Conservation (phyloP, 2,329 filamentous ascomycete genomes). For the Penicillium verrucosum region DNA sequence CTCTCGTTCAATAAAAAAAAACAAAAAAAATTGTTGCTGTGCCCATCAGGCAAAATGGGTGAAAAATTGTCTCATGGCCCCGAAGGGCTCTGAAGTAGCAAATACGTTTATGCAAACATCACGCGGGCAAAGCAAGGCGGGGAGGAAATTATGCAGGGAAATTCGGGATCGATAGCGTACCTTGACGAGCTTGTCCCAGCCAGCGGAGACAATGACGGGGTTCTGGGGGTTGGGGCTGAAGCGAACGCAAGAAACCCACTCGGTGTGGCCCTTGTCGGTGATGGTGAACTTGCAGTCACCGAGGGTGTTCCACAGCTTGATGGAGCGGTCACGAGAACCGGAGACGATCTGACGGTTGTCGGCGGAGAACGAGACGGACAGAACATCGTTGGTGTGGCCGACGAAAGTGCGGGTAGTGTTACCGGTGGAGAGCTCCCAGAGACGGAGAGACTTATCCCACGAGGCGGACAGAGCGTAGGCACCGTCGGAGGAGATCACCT, state of each 20-base stretch:
- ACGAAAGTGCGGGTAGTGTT: slow-evolving; percentile 97
- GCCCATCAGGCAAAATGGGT: slow-evolving; percentile 58
- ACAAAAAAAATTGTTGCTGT: slow-evolving; percentile 14
- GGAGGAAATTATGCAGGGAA: slow-evolving; percentile 14
- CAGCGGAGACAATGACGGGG: slow-evolving; percentile 96
- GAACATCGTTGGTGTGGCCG: slow-evolving; percentile 98
- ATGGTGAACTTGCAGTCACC: slow-evolving; percentile 99
- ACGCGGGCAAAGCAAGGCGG: slow-evolving; percentile 53
- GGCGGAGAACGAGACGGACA: slow-evolving; percentile 99
- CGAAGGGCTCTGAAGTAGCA: slow-evolving; percentile 99
- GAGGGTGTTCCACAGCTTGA: slow-evolving; percentile 99
- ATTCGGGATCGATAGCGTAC: slow-evolving; percentile 56
- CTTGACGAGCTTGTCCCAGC: slow-evolving; percentile 99
- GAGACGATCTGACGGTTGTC: slow-evolving; percentile 99
- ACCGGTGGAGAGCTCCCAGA: slow-evolving; percentile 98
- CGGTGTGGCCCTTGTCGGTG: slow-evolving; percentile 99
- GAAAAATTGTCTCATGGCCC: slow-evolving; percentile 96
- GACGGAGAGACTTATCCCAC: slow-evolving; percentile 99
- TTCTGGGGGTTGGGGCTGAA: slow-evolving; percentile 99
- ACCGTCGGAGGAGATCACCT: slow-evolving; percentile 99
- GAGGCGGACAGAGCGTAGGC: slow-evolving; percentile 98
- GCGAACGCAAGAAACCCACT: slow-evolving; percentile 99
- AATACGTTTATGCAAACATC: slow-evolving; percentile 99
- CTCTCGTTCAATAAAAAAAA: slow-evolving; percentile 17
- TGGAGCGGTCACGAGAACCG: slow-evolving; percentile 94